Percentiles rank a stretch among this genome's conserved stretches.
These are phyloP conservation scores for Populus hybrid DNA, from an alignment of 441 rosid genomes.

Conservation along the genomic window DNA sequence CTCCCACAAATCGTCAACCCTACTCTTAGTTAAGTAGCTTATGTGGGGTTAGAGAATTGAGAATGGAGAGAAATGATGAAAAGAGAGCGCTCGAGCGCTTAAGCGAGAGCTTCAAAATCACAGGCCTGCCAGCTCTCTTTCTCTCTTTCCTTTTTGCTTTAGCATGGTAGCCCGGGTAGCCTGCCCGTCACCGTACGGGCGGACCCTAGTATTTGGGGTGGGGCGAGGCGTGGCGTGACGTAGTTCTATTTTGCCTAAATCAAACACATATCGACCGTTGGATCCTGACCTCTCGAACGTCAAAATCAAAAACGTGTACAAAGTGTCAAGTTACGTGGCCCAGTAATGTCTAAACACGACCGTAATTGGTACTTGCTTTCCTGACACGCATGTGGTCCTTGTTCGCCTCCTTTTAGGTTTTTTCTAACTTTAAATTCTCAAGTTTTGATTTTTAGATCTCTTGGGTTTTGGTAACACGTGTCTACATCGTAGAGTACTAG, in stretches of 20 bases:
- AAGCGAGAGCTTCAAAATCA: conserved; percentile 2
- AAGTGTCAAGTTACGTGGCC: conserved; percentile 38
- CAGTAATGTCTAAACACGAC: conserved; percentile 33
- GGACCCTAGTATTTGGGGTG: conserved; percentile 6
- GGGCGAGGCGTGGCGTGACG: conserved; percentile 36
- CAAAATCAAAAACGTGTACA: conserved; percentile 42
- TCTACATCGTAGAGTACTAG: conserved; percentile 8
- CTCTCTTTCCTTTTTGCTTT: neutral
- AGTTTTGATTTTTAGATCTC: neutral
- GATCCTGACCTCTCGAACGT: neutral
- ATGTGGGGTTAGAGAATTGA: neutral
- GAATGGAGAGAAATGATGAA: neutral
- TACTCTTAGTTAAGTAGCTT: neutral
- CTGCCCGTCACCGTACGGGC: conserved; percentile 47
- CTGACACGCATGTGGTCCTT: conserved; percentile 48
- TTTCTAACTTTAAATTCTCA: neutral
- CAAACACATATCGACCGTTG: conserved; percentile 44
- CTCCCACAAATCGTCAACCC: neutral
- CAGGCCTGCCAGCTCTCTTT: conserved; percentile 6
- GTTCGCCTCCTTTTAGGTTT: neutral
- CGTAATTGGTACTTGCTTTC: conserved; percentile 25
- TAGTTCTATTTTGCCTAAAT: conserved; percentile 25
- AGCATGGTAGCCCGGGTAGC: conserved; percentile 31
- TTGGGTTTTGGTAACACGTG: conserved; percentile 19
- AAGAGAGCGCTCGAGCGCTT: conserved; percentile 16